phyloP scores from a whole-genome alignment of 768 basidiomycete genomes.

The Phaffia tasmanica region DNA sequence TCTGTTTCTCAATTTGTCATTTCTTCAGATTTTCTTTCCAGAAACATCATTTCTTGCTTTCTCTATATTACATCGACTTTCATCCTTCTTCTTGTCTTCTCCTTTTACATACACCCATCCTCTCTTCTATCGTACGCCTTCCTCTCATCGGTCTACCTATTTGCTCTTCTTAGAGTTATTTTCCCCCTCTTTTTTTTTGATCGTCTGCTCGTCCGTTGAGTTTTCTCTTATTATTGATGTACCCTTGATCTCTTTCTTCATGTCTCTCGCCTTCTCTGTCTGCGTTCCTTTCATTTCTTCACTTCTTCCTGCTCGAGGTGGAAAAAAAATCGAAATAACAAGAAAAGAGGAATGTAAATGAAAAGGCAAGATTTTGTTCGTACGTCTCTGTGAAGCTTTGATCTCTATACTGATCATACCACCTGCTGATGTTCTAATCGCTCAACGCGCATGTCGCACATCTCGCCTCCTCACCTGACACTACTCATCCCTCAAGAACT shows the following conservation, averaged over 20 bases:
- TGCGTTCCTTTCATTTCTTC: not conserved
- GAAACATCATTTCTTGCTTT: slow-evolving; percentile 77
- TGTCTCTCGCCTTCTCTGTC: not conserved
- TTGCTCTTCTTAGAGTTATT: not conserved
- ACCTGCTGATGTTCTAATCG: too few species aligned
- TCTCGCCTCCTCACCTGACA: too few species aligned
- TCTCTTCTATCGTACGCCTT: not conserved
- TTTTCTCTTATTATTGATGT: slow-evolving; percentile 9
- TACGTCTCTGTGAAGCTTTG: too few species aligned
- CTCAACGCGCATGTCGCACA: too few species aligned
- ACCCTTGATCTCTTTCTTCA: not conserved
- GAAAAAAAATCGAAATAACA: too few species aligned
- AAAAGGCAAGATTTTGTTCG: too few species aligned
- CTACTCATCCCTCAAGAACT: too few species aligned
- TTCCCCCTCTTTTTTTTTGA: not conserved
- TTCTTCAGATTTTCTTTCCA: slow-evolving; percentile 61
- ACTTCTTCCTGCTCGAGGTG: not conserved
- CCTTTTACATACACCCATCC: not conserved
- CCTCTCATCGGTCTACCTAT: not conserved
- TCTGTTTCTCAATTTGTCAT: slow-evolving; percentile 12
- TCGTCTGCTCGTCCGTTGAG: not conserved
- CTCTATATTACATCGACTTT: slow-evolving; percentile 52
- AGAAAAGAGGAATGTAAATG: too few species aligned
- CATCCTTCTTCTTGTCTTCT: not conserved
- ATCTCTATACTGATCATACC: too few species aligned